These are phyloP conservation scores for Arctium lappa DNA, from an alignment of 129 eudicot species.

Conservation along the genomic window DNA sequence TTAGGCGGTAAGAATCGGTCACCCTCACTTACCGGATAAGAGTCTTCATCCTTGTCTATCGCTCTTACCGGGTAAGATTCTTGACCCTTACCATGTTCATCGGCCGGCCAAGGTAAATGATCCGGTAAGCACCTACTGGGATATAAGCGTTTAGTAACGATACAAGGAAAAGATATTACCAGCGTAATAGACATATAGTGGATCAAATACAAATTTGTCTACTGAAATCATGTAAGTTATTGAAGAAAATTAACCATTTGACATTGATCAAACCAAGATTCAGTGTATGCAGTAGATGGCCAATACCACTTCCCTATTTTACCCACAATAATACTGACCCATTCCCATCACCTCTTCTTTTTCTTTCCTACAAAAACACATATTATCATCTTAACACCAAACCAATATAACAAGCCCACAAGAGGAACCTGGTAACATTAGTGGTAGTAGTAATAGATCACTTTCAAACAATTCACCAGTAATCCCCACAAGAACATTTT, in stretches of 20 bases:
- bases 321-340: constrained; percentile 7
- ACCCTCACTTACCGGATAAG: too few species aligned
- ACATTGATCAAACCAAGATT: background rate
- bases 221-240: background rate
- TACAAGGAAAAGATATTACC: too few species aligned
- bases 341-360: background rate
- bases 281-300: background rate
- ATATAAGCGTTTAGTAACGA: too few species aligned
- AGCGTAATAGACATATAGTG: background rate
- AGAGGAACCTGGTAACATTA: background rate
- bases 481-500: constrained; percentile 43
- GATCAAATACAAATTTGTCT: background rate
- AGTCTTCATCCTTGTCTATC: too few species aligned
- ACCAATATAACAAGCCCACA: background rate
- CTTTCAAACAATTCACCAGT: constrained; percentile 16
- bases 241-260: background rate
- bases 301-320: background rate
- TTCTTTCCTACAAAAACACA: background rate
- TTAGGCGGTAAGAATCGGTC: too few species aligned
- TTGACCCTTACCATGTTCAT: too few species aligned
- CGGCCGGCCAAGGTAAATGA: too few species aligned
- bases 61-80: too few species aligned
- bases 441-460: background rate
- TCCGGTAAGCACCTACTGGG: too few species aligned
- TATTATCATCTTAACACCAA: background rate